phyloP scores from a whole-genome alignment of 345 rosid genomes.

The Aquilaria sinensis region DNA sequence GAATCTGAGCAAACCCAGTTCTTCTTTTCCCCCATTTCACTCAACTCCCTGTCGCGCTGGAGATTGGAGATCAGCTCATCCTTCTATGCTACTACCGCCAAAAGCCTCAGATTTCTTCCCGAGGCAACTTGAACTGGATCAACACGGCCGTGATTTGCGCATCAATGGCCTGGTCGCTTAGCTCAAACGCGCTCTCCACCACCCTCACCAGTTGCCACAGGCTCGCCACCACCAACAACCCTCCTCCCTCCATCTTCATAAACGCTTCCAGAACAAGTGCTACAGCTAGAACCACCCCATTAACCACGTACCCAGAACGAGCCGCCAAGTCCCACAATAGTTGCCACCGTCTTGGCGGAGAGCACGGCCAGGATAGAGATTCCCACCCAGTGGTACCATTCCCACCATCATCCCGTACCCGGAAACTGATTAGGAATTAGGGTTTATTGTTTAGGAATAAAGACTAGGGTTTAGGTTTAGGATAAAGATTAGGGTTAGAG shows the following conservation, averaged over 20 bases:
- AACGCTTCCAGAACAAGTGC: constrained; percentile 49
- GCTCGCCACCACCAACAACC: constrained; percentile 57
- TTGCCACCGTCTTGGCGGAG: constrained; percentile 32
- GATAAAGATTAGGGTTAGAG: no score
- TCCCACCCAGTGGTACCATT: constrained; percentile 65
- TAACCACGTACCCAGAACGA: constrained; percentile 51
- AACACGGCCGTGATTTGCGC: constrained; percentile 42
- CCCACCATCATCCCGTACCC: not conserved
- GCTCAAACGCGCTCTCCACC: constrained; percentile 62
- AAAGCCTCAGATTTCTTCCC: constrained; percentile 26
- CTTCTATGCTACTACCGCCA: constrained; percentile 32
- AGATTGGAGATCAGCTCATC: constrained; percentile 36
- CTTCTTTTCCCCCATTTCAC: constrained; percentile 13
- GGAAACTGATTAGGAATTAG: no score
- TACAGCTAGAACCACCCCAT: constrained; percentile 38
- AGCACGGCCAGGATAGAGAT: constrained; percentile 45
- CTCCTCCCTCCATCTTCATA: constrained; percentile 50
- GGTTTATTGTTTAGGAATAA: no score
- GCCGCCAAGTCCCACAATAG: constrained; percentile 43
- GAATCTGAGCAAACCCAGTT: constrained; percentile 21
- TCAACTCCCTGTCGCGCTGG: constrained; percentile 21
- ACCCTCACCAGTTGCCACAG: constrained; percentile 70
- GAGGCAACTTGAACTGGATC: constrained; percentile 43
- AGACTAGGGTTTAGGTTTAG: no score
- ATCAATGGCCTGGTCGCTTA: constrained; percentile 75